Percentiles rank a stretch among this genome's conserved stretches.
Evolutionary conservation across 140 eudicot species (phyloP).

Genomic region (Cichorium intybus): DNA sequence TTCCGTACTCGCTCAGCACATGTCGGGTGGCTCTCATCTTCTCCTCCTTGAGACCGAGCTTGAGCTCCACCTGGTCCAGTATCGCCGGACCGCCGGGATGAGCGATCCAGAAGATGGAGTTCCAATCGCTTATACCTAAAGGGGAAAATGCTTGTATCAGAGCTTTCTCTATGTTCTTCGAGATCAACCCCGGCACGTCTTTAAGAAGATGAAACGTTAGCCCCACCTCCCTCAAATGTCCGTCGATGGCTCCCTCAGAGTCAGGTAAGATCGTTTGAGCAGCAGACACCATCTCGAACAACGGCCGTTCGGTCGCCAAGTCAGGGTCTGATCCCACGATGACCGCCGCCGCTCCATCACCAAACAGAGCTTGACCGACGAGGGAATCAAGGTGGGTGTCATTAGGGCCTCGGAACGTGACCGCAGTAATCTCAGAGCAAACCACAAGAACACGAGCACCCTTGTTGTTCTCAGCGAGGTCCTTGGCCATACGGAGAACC

Average conservation of each 20-base stretch:
- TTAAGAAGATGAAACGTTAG: slow-evolving; percentile 37
- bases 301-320: slow-evolving; percentile 28
- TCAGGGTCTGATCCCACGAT: slow-evolving; percentile 43
- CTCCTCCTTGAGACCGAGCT: slow-evolving; percentile 37
- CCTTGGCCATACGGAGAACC: slow-evolving; percentile 42
- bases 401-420: slow-evolving; percentile 38
- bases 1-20: slow-evolving; percentile 48
- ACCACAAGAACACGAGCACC: slow-evolving; percentile 43
- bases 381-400: slow-evolving; percentile 36
- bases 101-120: slow-evolving; percentile 52
- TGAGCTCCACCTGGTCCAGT: slow-evolving; percentile 46
- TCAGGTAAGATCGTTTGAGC: slow-evolving; percentile 38
- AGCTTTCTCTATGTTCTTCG: slow-evolving; percentile 37
- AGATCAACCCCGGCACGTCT: slow-evolving; percentile 36
- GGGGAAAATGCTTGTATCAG: slow-evolving; percentile 34
- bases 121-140: slow-evolving; percentile 42
- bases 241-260: slow-evolving; percentile 40
- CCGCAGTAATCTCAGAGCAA: slow-evolving; percentile 39
- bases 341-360: slow-evolving; percentile 43
- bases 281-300: slow-evolving; percentile 36
- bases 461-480: slow-evolving; percentile 39
- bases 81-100: slow-evolving; percentile 59
- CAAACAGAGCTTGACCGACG: slow-evolving; percentile 48
- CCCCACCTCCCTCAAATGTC: slow-evolving; percentile 41
- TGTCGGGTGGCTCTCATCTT: slow-evolving; percentile 47